These are phyloP conservation scores for Guyanaporus albipodus DNA, from an alignment of 768 basidiomycete genomes.

Conservation along the genomic window DNA sequence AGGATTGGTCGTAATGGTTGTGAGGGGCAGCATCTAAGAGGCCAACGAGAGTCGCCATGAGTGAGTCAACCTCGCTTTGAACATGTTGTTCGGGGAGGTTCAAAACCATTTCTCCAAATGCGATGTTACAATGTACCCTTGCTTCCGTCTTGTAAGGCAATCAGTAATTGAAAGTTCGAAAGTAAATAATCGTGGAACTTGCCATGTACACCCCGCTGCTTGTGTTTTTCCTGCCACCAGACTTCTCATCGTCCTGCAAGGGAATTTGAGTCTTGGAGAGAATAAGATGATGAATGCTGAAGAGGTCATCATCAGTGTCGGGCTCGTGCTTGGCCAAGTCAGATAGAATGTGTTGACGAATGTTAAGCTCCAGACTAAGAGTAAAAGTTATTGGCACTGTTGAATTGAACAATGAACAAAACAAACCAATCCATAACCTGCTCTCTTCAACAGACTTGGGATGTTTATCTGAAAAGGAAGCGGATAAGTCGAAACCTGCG, in stretches of 20 bases:
- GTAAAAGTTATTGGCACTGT: background rate
- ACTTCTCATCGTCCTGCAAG: conserved; percentile 12
- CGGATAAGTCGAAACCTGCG: too few relatives aligned
- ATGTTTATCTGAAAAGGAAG: too few relatives aligned
- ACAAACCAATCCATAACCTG: conserved; percentile 50
- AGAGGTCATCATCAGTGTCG: conserved; percentile 43
- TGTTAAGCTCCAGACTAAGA: conserved; percentile 69
- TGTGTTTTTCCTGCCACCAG: conserved; percentile 15
- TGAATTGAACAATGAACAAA: background rate
- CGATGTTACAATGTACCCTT: conserved; percentile 74
- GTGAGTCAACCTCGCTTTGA: conserved; percentile 43
- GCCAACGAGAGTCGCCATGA: conserved; percentile 60
- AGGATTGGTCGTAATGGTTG: conserved; percentile 71
- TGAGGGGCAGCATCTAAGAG: conserved; percentile 69
- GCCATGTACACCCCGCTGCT: conserved; percentile 54
- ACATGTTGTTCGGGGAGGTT: conserved; percentile 57
- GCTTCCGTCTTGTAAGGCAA: conserved; percentile 53
- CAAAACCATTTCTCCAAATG: conserved; percentile 74
- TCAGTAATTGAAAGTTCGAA: background rate
- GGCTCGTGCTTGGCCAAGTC: conserved; percentile 64
- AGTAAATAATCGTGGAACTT: conserved; percentile 13
- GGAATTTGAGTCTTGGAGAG: conserved; percentile 56
- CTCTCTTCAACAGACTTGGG: background rate
- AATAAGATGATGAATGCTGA: conserved; percentile 52
- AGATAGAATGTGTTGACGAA: conserved; percentile 69